Base-by-base conservation (phyloP, 805 yeast genomes). In the Vanderwaltozyma verrucispora region DNA sequence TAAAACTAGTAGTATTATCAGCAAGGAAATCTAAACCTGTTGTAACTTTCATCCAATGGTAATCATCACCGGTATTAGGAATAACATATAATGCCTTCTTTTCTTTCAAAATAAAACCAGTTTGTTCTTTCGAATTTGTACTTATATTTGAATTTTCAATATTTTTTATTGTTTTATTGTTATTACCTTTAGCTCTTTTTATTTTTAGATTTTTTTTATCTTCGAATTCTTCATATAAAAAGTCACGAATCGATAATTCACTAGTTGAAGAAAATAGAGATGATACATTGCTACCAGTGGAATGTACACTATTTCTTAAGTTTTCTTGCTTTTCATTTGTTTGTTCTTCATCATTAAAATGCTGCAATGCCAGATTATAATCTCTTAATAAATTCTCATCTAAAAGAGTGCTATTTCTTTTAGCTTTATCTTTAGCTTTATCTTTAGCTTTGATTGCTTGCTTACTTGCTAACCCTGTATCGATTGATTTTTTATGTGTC, bases 301-400 rank as follows among this genome's bases (percentile, higher is more conserved):
- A 41, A n/a, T 37, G 32, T 3, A 8, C 14, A 18, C 33, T 35
- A 2, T 18, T 16, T 15, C 15, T 34, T 2, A 15, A 15, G 14
- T 33, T 10, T 15, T 12, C 7, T 12, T n/a, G 13, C 4, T 11
- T 13, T 9, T 12, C n/a, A 12, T 21, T 15, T 10, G 7, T 23
- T 3, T 21, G 16, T 9, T 21, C 21, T 12, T 37, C 40, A 3
- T 32, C 11, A 29, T 24, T 25, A 17, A 35, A 30, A 25, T 29
- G 38, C 25, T 35, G 19, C 11, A 54, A 30, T n/a, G 56, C 58
- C 15, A 50, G 28, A 34, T 49, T 50, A 40, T 54, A 54, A 26
- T 55, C 60, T 23, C 51, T 41, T 3, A 54, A 47, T 27, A 54
- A 34, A 12, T 43, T 47, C 23, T 50, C 53, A 41, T 55, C 60